Conservation (phyloP, 2,329 filamentous ascomycete genomes). For the Venturia nashicola region DNA sequence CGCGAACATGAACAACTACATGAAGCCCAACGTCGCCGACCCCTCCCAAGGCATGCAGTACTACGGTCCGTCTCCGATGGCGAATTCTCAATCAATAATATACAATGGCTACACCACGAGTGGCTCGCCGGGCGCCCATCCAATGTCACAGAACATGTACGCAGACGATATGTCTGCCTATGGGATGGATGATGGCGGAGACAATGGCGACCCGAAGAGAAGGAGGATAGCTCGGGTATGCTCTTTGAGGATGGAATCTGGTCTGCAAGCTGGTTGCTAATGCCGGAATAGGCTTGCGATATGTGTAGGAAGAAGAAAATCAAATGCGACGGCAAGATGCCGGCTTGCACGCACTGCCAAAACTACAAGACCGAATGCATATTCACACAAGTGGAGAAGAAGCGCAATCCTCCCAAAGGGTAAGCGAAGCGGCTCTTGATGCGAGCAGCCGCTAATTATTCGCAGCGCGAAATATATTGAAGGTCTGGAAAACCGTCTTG, state of each 20-base stretch:
- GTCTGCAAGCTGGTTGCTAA: conserved; percentile 11
- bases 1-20: conserved; percentile 10
- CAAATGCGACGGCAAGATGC: conserved; percentile 94
- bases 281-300: conserved; percentile 60
- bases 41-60: conserved; percentile 16
- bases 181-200: conserved; percentile 38
- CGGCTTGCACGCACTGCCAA: conserved; percentile 86
- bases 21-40: conserved; percentile 18
- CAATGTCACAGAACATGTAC: conserved; percentile 16
- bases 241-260: conserved; percentile 15
- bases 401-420: conserved; percentile 94
- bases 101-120: conserved; percentile 25
- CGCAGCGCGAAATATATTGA: conserved; percentile 91
- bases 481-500: conserved; percentile 83
- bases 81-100: conserved; percentile 26
- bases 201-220: conserved; percentile 63
- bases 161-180: conserved; percentile 26
- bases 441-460: conserved; percentile 5
- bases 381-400: conserved; percentile 98
- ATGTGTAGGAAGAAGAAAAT: conserved; percentile 96
- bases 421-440: conserved; percentile 30
- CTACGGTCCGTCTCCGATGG: conserved; percentile 18
- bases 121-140: conserved; percentile 19
- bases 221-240: conserved; percentile 77
- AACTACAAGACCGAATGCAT: conserved; percentile 98